Evolutionary conservation across 805 yeast genomes (phyloP).

Genomic region (Jamesozyma lodderae): DNA sequence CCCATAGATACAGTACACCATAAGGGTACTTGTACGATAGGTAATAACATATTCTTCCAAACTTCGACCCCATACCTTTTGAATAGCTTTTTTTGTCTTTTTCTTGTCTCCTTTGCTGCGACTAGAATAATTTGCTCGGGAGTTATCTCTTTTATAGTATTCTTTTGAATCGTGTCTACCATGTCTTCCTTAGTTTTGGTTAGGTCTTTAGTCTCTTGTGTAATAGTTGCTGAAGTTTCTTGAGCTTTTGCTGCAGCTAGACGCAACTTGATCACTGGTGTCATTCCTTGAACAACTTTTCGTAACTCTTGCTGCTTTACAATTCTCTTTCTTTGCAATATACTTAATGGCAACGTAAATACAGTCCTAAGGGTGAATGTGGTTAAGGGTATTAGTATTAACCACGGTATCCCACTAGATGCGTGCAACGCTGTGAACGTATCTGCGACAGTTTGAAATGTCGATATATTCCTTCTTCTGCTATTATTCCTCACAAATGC

Average conservation of each 20-base stretch:
- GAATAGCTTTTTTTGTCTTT: conserved; percentile 65
- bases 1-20: conserved; percentile 77
- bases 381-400: conserved; percentile 63
- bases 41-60: conserved; percentile 72
- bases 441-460: conserved; percentile 20
- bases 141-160: conserved; percentile 34
- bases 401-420: conserved; percentile 69
- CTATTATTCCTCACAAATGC: too few relatives aligned
- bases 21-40: conserved; percentile 75
- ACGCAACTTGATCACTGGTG: conserved; percentile 58
- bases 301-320: conserved; percentile 62
- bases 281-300: conserved; percentile 64
- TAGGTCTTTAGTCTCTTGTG: conserved; percentile 3
- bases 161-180: conserved; percentile 9
- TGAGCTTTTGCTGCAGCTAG: conserved; percentile 33
- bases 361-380: conserved; percentile 57
- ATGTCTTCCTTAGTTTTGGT: conserved; percentile 17
- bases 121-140: conserved; percentile 72
- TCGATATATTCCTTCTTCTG: conserved; percentile 5
- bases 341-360: conserved; percentile 71
- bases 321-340: conserved; percentile 58
- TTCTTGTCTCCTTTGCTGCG: conserved; percentile 68
- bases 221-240: neutral
- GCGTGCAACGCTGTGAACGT: conserved; percentile 35
- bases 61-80: conserved; percentile 57